Evolutionary conservation across 2,329 filamentous ascomycete genomes (phyloP).

Genomic region (Cordyceps pruinosa): DNA sequence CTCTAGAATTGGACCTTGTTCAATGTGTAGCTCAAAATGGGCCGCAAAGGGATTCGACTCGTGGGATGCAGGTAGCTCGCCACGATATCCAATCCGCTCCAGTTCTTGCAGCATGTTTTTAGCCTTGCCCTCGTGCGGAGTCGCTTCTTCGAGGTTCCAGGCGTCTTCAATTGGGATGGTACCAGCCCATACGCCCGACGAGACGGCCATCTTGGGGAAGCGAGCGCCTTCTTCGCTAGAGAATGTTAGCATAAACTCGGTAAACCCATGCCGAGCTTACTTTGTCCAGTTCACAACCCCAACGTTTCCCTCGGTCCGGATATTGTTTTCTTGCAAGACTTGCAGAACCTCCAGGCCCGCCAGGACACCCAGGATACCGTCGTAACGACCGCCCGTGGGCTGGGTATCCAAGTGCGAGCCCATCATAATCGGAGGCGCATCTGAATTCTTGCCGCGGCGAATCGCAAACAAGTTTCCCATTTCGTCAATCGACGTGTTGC

Average conservation of each 20-base stretch:
- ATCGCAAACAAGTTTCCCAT: slow-evolving; percentile 79
- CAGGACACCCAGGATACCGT: slow-evolving; percentile 69
- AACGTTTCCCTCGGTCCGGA: slow-evolving; percentile 63
- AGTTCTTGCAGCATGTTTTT: slow-evolving; percentile 42
- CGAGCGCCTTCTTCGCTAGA: slow-evolving; percentile 70
- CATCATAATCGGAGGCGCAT: slow-evolving; percentile 53
- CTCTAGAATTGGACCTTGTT: slow-evolving; percentile 73
- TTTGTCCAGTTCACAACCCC: slow-evolving; percentile 77
- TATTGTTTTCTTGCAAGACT: slow-evolving; percentile 54
- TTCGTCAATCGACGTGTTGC: slow-evolving; percentile 60
- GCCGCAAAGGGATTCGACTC: slow-evolving; percentile 54
- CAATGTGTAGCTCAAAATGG: slow-evolving; percentile 80
- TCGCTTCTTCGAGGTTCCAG: slow-evolving; percentile 54
- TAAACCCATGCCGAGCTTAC: slow-evolving; percentile 24
- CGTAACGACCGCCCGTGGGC: slow-evolving; percentile 61
- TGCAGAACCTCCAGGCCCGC: slow-evolving; percentile 69
- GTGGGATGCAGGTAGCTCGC: slow-evolving; percentile 18
- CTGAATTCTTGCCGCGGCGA: slow-evolving; percentile 47
- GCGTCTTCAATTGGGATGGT: slow-evolving; percentile 55
- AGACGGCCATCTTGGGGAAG: slow-evolving; percentile 68
- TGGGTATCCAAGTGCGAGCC: slow-evolving; percentile 66
- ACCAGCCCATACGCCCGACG: slow-evolving; percentile 74
- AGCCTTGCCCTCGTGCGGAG: slow-evolving; percentile 20
- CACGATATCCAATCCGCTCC: slow-evolving; percentile 58
- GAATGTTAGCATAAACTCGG: not conserved